These are phyloP conservation scores for Senna tora DNA, from an alignment of 306 rosid species.

Conservation along the genomic window DNA sequence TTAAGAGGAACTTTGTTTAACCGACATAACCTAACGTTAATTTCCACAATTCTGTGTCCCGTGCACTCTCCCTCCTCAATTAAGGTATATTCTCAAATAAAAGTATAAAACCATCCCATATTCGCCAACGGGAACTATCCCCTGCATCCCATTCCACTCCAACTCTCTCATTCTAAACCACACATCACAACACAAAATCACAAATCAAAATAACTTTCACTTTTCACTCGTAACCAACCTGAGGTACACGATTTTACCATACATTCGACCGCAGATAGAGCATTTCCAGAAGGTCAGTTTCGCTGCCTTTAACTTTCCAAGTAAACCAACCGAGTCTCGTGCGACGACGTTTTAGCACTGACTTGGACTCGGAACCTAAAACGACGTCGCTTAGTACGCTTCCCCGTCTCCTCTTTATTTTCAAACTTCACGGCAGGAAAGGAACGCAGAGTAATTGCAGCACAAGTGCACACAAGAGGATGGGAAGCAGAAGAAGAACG, in stretches of 20 bases:
- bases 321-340: background rate
- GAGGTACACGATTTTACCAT: constrained; percentile 1
- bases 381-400: constrained; percentile 42
- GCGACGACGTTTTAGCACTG: constrained; percentile 23
- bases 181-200: background rate
- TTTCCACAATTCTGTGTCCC: constrained; percentile 10
- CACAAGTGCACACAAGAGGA: background rate
- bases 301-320: background rate
- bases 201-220: too few species aligned
- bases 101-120: constrained; percentile 1
- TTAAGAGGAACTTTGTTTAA: background rate
- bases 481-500: too few species aligned
- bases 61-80: constrained; percentile 9
- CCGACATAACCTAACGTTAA: background rate
- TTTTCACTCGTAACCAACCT: too few species aligned
- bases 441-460: background rate
- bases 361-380: background rate
- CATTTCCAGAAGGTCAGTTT: background rate
- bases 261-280: constrained; percentile 24
- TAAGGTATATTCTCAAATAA: background rate
- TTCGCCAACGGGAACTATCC: background rate
- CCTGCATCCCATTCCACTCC: background rate
- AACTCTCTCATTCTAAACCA: background rate
- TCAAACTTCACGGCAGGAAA: constrained; percentile 30
- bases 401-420: background rate